These are phyloP conservation scores for Cardamine resedifolia DNA, from an alignment of 345 rosid species.

Conservation along the genomic window DNA sequence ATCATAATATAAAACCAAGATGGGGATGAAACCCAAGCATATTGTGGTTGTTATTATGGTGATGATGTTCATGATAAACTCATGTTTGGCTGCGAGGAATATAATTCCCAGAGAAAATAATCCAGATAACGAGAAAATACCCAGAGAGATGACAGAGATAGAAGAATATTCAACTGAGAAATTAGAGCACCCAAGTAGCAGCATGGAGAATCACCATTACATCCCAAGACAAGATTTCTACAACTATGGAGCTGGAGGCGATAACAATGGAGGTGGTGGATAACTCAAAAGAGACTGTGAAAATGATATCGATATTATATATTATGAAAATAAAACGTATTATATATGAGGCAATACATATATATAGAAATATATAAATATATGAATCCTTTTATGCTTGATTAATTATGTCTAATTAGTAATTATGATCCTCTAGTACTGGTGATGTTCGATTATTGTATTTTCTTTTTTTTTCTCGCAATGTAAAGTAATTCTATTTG, in stretches of 20 bases:
- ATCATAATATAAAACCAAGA: constrained; percentile 3
- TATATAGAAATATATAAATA: neutral
- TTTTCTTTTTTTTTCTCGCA: neutral
- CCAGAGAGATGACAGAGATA: neutral
- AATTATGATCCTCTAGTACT: neutral
- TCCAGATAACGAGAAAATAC: constrained; percentile 2
- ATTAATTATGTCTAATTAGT: neutral
- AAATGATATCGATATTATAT: neutral
- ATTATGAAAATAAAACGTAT: neutral
- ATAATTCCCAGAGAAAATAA: constrained; percentile 1
- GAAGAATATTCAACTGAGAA: constrained; percentile 23
- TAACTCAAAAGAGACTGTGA: constrained; percentile 2
- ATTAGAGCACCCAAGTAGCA: constrained; percentile 33
- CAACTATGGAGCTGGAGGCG: constrained; percentile 40
- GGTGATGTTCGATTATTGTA: constrained; percentile 1
- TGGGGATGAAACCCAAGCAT: constrained; percentile 4
- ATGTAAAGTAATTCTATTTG: neutral
- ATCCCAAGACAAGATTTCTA: constrained; percentile 55
- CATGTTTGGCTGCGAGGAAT: constrained; percentile 27
- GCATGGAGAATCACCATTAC: constrained; percentile 49
- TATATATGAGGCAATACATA: neutral
- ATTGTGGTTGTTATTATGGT: neutral
- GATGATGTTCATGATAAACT: constrained; percentile 21
- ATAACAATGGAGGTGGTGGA: constrained; percentile 38
- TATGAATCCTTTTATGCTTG: neutral